Percentiles rank a stretch among this genome's conserved stretches.
These are phyloP conservation scores for Metarhizium humberi DNA, from an alignment of 2,329 filamentous ascomycete species.

Conservation along the genomic window DNA sequence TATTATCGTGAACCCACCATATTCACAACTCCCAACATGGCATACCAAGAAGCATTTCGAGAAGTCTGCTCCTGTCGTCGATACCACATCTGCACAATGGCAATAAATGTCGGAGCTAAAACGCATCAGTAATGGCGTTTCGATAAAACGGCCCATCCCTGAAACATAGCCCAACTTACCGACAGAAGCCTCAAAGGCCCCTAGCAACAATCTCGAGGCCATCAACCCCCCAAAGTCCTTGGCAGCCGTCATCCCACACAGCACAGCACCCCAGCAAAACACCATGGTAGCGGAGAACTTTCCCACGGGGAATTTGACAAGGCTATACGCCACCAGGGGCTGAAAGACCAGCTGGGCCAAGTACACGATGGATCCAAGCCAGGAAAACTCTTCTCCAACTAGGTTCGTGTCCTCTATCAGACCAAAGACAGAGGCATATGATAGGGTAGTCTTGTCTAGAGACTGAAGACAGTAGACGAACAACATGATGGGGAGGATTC, in stretches of 20 bases:
- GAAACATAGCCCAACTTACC: conserved; percentile 7
- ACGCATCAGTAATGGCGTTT: not conserved
- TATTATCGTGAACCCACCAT: conserved; percentile 12
- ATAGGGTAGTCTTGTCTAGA: conserved; percentile 53
- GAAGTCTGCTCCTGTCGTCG: conserved; percentile 23
- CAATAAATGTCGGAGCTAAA: conserved; percentile 20
- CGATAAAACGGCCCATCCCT: not conserved
- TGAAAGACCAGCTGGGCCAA: conserved; percentile 36
- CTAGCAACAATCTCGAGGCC: conserved; percentile 34
- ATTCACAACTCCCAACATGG: conserved; percentile 22
- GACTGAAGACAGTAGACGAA: conserved; percentile 54
- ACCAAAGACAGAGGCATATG: conserved; percentile 54
- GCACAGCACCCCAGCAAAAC: conserved; percentile 42
- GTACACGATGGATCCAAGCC: conserved; percentile 53
- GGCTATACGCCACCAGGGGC: conserved; percentile 44
- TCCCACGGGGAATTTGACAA: conserved; percentile 44
- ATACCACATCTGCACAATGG: conserved; percentile 27
- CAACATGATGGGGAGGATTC: conserved; percentile 40
- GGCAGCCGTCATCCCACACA: conserved; percentile 42
- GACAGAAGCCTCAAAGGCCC: conserved; percentile 37
- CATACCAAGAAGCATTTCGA: conserved; percentile 21
- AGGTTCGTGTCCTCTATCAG: conserved; percentile 49
- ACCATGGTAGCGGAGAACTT: conserved; percentile 43
- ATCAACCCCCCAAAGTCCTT: conserved; percentile 36
- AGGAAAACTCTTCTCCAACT: conserved; percentile 47